phyloP scores from a whole-genome alignment of 805 yeast species.

The Pichia pseudocactophila region DNA sequence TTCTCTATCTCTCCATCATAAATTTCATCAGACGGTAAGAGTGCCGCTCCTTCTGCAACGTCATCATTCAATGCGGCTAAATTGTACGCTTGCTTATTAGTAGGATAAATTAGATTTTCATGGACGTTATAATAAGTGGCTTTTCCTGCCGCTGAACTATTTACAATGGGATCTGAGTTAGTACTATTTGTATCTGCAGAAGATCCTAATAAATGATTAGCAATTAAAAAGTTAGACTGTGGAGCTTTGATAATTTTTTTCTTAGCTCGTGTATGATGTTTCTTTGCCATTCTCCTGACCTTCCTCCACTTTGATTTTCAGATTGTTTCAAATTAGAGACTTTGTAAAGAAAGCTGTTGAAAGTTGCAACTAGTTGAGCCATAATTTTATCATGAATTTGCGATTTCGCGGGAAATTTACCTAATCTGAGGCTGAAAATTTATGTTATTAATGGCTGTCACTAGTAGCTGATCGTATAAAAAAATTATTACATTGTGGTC shows the following conservation, averaged over 20 bases:
- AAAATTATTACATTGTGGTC: too few relatives aligned
- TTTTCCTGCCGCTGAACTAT: not conserved
- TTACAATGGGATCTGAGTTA: not conserved
- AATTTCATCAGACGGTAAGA: conserved; percentile 17
- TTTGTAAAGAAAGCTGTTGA: too few relatives aligned
- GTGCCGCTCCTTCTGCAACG: conserved; percentile 34
- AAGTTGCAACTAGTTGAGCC: too few relatives aligned
- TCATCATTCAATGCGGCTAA: conserved; percentile 18
- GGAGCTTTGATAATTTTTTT: not conserved
- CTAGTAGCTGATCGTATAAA: too few relatives aligned
- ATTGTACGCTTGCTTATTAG: conserved; percentile 4
- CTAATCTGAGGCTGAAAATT: too few relatives aligned
- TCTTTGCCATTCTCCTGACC: too few relatives aligned
- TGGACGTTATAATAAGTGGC: not conserved
- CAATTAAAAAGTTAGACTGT: not conserved
- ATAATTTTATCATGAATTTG: too few relatives aligned
- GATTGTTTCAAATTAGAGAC: too few relatives aligned
- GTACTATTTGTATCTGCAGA: conserved; percentile 8
- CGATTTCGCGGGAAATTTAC: too few relatives aligned
- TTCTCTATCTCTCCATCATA: conserved; percentile 20
- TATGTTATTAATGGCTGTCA: too few relatives aligned
- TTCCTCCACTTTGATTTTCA: too few relatives aligned
- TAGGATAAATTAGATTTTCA: not conserved
- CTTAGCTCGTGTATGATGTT: not conserved
- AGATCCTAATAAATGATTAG: conserved; percentile 5